Evolutionary conservation across 441 rosid species (phyloP).

Genomic region (Gossypium lobatum): DNA sequence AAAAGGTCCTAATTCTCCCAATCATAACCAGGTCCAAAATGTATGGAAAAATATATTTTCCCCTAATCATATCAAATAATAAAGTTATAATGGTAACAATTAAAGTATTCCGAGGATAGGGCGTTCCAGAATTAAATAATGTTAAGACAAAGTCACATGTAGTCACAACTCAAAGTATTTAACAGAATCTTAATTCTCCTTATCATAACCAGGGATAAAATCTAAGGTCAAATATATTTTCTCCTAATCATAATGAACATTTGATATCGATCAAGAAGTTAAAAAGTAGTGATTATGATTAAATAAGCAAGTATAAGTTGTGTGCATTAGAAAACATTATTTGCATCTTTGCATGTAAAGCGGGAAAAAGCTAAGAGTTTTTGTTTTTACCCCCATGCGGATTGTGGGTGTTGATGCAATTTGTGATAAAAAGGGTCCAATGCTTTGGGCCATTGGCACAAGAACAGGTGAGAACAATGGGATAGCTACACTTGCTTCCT

Average conservation of each 20-base stretch:
- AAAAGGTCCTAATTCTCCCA: background rate
- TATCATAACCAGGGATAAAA: background rate
- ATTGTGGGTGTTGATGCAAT: conserved; percentile 66
- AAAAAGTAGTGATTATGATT: background rate
- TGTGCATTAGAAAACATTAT: conserved; percentile 2
- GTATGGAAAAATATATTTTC: background rate
- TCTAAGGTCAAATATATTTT: background rate
- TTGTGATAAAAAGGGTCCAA: conserved; percentile 81
- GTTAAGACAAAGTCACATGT: background rate
- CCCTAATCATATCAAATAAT: background rate
- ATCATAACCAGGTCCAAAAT: background rate
- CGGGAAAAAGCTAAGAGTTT: background rate
- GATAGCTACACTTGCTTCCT: conserved; percentile 87
- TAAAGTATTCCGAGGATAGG: background rate
- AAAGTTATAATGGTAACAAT: background rate
- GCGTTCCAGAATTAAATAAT: background rate
- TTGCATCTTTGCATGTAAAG: conserved; percentile 9
- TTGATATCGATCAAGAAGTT: background rate
- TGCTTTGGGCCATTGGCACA: conserved; percentile 84
- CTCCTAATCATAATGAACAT: background rate
- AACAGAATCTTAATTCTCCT: background rate
- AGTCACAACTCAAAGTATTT: background rate
- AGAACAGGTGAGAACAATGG: conserved; percentile 92
- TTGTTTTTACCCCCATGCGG: conserved; percentile 65
- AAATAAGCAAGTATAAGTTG: background rate